Evolutionary conservation across 352 stramenopile genomes (phyloP), one percentile per base, ranked within the genome.

Genomic region (Thraustotheca clavata): DNA sequence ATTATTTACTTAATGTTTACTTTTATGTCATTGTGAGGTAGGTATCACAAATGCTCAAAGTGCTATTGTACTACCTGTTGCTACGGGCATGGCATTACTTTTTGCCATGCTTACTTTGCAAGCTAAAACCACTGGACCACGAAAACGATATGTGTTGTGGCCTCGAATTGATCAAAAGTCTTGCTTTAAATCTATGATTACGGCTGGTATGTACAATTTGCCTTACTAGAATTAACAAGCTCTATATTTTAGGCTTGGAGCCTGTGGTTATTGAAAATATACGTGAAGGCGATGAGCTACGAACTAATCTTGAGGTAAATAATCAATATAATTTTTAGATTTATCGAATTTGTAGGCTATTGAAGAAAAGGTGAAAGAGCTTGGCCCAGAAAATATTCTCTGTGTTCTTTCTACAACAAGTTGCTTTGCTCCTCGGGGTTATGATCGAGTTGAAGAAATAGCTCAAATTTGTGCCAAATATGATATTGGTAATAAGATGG

Each of bases 111-210:
- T 93, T 33, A 77, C 89, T 38, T 70, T 99, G n/a, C 57, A 67
- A 2, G 32, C 43, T 16, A 9, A 49, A 18, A 49, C 54, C 8
- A 43, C 35, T 16, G 34, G 18, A 5, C 20, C 62, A 3, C 73
- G 77, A 40, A 84, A 73, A 36, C 57, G 57, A 24, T 91, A 88
- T 71, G 88, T 98, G 35, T 72, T 98, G 38, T 98, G 88, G 88
- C 84, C 89, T 36, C 83, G 97, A 16, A 99, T 99, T 72, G 97
- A 99, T 82, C 97, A 99, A 76, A 99, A 99, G 74, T 98, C 91
- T 49, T 99, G 96, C 74, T 97, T 98, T 76, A 99, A 99, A 73
- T 87, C 92, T 11, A 98, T 99, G 59, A 69, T 94, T 29, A 86
- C 92, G 16, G 91, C 96, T 24, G 89, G 67, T 67, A 36, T 11